phyloP scores from a whole-genome alignment of 345 rosid species.

The Gossypium herbaceum region DNA sequence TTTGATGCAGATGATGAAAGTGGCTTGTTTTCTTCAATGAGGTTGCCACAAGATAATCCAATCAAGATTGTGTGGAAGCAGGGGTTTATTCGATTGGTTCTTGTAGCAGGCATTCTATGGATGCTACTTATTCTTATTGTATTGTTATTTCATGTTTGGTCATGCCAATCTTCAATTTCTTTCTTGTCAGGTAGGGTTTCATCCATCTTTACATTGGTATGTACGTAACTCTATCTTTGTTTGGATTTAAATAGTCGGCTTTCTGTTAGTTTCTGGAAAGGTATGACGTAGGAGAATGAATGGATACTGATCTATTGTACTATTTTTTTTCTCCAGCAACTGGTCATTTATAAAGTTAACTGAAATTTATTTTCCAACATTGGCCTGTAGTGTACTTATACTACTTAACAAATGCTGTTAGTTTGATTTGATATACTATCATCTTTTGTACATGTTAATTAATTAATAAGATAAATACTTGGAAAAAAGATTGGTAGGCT shows the following conservation, averaged over 20 bases:
- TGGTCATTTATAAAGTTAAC: background rate
- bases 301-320: background rate
- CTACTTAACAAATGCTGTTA: background rate
- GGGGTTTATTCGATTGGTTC: slow-evolving; percentile 72
- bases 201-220: background rate
- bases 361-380: background rate
- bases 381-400: background rate
- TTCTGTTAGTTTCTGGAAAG: background rate
- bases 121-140: slow-evolving; percentile 78
- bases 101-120: slow-evolving; percentile 81
- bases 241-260: background rate
- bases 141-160: slow-evolving; percentile 77
- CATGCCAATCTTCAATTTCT: slow-evolving; percentile 72
- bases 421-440: background rate
- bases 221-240: background rate
- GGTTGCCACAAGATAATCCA: slow-evolving; percentile 45
- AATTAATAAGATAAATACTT: background rate
- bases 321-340: background rate
- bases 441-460: background rate
- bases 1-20: slow-evolving; percentile 42
- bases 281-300: background rate
- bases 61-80: slow-evolving; percentile 57
- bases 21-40: slow-evolving; percentile 51
- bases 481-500: background rate
- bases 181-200: slow-evolving; percentile 65